Percentiles rank a stretch among this genome's conserved stretches.
Conservation (phyloP, 2,329 filamentous ascomycete genomes). For the Parastagonospora avenae region DNA sequence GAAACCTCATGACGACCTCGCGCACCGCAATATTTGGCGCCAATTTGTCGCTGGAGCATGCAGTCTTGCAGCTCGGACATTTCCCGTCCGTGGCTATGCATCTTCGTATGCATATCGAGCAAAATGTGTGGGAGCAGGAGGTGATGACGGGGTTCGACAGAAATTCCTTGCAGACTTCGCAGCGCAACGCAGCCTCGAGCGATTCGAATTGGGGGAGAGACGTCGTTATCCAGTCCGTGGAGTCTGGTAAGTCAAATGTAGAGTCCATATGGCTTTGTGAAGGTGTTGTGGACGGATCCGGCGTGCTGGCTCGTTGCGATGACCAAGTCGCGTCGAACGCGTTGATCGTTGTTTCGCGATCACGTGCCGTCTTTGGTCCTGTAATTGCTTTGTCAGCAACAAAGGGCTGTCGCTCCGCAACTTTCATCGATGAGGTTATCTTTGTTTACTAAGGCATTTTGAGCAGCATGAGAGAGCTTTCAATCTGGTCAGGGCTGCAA, state of each 20-base stretch:
- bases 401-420: not conserved
- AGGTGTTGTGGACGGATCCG: slow-evolving; percentile 1
- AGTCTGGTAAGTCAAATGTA: slow-evolving; percentile 65
- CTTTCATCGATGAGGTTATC: too few relatives aligned
- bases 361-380: slow-evolving; percentile 14
- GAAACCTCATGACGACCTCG: slow-evolving; percentile 82
- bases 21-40: slow-evolving; percentile 84
- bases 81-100: slow-evolving; percentile 82
- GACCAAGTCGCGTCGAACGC: slow-evolving; percentile 13
- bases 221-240: slow-evolving; percentile 83
- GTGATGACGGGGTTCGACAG: slow-evolving; percentile 94
- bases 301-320: slow-evolving; percentile 6
- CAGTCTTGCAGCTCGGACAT: slow-evolving; percentile 81
- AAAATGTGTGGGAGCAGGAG: slow-evolving; percentile 93
- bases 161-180: slow-evolving; percentile 98
- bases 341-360: slow-evolving; percentile 21
- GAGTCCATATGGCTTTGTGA: slow-evolving; percentile 31
- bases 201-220: slow-evolving; percentile 67
- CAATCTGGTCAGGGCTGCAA: too few relatives aligned
- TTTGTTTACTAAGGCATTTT: not conserved
- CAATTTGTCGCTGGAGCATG: slow-evolving; percentile 83
- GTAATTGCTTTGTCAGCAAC: slow-evolving; percentile 13
- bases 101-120: slow-evolving; percentile 90
- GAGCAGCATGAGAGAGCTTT: not conserved
- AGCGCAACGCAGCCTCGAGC: slow-evolving; percentile 85